phyloP scores from a whole-genome alignment of 2,329 filamentous ascomycete genomes.

The Epichloe coenophiala region DNA sequence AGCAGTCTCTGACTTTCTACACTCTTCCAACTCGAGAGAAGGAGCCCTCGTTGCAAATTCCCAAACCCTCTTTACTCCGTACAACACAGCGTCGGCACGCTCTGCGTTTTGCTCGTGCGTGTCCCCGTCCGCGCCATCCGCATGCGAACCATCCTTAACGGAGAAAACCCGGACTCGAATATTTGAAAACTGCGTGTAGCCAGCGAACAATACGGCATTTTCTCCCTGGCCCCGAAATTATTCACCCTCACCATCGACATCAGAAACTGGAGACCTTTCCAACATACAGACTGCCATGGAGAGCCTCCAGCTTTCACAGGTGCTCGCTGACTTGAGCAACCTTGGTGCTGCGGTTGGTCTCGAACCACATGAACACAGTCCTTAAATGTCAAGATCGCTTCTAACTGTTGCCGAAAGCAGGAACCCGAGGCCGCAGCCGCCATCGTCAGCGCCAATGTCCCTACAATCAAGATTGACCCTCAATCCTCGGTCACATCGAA shows the following conservation, averaged over 20 bases:
- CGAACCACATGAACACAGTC: not conserved
- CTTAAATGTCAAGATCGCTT: not conserved
- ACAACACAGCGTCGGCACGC: not conserved
- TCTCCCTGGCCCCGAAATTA: not conserved
- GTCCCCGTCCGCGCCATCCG: not conserved
- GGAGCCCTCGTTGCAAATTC: not conserved
- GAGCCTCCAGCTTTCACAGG: slow-evolving; percentile 65
- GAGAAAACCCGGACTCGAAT: not conserved
- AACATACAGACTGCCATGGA: slow-evolving; percentile 30
- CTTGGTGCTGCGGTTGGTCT: slow-evolving; percentile 64
- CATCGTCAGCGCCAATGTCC: slow-evolving; percentile 50
- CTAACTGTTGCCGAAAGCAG: slow-evolving; percentile 27
- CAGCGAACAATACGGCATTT: not conserved
- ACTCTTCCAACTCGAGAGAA: not conserved
- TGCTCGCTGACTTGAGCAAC: slow-evolving; percentile 77
- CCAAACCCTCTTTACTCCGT: not conserved
- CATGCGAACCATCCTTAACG: not conserved
- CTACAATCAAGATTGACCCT: slow-evolving; percentile 17
- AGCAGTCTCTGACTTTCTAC: not conserved
- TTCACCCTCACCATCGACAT: not conserved
- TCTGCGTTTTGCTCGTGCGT: not conserved
- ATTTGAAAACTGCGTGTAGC: not conserved
- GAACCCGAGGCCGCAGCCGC: slow-evolving; percentile 59
- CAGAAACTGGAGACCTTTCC: not conserved
- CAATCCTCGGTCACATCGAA: slow-evolving; percentile 6